These are phyloP conservation scores for Cordyceps militaris DNA, from an alignment of 2,329 filamentous ascomycete genomes.

Conservation along the genomic window DNA sequence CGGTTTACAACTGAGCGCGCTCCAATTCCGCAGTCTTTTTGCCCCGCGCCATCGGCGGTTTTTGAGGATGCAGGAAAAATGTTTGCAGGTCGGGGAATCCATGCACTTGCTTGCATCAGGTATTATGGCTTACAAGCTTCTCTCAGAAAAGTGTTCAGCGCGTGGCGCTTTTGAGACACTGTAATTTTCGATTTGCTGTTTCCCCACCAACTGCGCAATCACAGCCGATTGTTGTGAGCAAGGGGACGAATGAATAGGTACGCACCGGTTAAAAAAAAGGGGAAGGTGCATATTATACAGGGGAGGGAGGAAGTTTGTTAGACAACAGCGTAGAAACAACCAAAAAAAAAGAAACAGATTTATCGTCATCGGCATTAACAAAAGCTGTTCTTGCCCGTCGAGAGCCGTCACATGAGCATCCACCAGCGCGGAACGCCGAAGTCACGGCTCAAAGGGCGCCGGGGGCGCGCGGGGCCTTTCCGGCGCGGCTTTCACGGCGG, in stretches of 20 bases:
- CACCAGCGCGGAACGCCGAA: constrained; percentile 4
- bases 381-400: not conserved
- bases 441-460: not conserved
- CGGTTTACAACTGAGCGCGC: not conserved
- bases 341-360: not conserved
- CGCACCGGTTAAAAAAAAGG: no score
- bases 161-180: no score
- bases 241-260: no score
- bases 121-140: no score
- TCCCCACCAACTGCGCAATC: constrained; percentile 10
- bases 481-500: constrained; percentile 7
- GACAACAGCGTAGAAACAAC: not conserved
- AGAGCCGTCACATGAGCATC: constrained; percentile 4
- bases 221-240: no score
- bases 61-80: no score
- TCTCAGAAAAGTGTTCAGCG: no score
- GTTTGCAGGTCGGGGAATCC: not conserved
- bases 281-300: no score
- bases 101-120: no score
- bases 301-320: not conserved
- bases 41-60: constrained; percentile 1
- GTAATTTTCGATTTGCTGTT: not conserved
- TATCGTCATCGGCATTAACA: no score
- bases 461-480: constrained; percentile 6
- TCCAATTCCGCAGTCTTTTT: not conserved